Conservation (phyloP, 371 early-diverging fungal genomes). For the Mortierella sp. region DNA sequence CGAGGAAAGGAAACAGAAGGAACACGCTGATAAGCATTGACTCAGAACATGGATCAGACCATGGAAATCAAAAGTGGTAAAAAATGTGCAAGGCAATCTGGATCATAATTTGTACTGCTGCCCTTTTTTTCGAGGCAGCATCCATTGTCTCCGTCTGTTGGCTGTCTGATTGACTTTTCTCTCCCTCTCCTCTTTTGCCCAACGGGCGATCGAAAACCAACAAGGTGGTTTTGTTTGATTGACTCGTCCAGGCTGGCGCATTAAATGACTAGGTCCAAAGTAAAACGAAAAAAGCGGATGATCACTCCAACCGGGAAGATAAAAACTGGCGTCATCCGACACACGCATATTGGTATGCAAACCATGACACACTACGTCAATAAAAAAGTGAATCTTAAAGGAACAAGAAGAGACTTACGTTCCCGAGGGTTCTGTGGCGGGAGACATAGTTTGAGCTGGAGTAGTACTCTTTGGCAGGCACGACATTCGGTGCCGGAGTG, state of each 20-base stretch:
- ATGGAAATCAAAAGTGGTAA: conserved; percentile 4
- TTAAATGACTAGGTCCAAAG: not conserved
- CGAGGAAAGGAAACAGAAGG: not conserved
- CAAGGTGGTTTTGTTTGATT: not conserved
- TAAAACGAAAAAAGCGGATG: not conserved
- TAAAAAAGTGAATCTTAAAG: not conserved
- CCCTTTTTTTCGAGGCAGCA: not conserved
- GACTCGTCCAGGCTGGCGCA: not conserved
- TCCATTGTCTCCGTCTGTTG: not conserved
- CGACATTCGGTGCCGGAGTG: conserved; percentile 6
- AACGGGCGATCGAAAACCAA: conserved; percentile 1
- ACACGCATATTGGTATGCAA: not conserved
- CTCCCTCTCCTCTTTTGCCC: not conserved
- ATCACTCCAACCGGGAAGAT: not conserved
- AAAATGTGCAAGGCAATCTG: not conserved
- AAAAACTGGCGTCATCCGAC: not conserved
- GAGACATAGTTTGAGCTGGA: conserved; percentile 38
- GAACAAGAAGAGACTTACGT: conserved; percentile 30
- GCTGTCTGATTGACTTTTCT: not conserved
- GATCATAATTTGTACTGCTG: not conserved
- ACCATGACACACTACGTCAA: not conserved
- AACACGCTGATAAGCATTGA: not conserved
- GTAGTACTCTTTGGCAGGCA: conserved; percentile 51
- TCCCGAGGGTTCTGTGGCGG: conserved; percentile 44
- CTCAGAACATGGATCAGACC: not conserved